Percentiles rank a stretch among this genome's conserved stretches.
Conservation (phyloP, 257 asterid genomes). For the Lithospermum erythrorhizon region DNA sequence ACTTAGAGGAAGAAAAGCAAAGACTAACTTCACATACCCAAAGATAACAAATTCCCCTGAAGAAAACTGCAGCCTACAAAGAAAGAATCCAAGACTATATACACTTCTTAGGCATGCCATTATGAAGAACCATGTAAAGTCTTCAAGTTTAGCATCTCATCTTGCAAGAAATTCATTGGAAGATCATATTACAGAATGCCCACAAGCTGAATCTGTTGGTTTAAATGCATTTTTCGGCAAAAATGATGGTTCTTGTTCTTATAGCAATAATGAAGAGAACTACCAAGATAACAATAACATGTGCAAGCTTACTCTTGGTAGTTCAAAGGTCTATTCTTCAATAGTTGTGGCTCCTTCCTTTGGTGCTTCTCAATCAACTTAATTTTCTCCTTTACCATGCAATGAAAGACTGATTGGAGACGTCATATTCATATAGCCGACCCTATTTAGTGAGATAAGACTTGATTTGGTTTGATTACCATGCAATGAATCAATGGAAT, state of each 20-base stretch:
- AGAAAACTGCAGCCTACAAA: slow-evolving; percentile 14
- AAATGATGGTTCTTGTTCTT: background rate
- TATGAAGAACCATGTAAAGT: slow-evolving; percentile 16
- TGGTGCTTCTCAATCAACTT: slow-evolving; percentile 7
- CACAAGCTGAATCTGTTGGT: slow-evolving; percentile 2
- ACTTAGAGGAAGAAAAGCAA: slow-evolving; percentile 23
- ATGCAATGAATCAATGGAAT: background rate
- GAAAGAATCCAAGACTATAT: slow-evolving; percentile 22
- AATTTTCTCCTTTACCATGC: slow-evolving; percentile 5
- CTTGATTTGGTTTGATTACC: no score
- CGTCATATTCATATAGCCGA: no score
- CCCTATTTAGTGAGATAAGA: no score
- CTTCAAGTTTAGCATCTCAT: slow-evolving; percentile 5
- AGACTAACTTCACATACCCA: slow-evolving; percentile 23
- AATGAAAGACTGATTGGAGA: no score
- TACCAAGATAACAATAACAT: slow-evolving; percentile 1
- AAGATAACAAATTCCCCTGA: slow-evolving; percentile 7
- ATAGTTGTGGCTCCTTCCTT: slow-evolving; percentile 35
- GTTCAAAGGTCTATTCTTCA: slow-evolving; percentile 27
- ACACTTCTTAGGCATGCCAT: slow-evolving; percentile 22
- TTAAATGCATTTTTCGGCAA: background rate
- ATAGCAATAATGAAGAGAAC: background rate
- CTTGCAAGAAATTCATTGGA: background rate
- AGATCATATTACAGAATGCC: background rate
- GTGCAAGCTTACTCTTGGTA: slow-evolving; percentile 10